A percentile compares a stretch with the other conserved stretches of the same genome.
Evolutionary conservation across 2,329 filamentous ascomycete species (phyloP).

Genomic region (Lachnellula willkommii): DNA sequence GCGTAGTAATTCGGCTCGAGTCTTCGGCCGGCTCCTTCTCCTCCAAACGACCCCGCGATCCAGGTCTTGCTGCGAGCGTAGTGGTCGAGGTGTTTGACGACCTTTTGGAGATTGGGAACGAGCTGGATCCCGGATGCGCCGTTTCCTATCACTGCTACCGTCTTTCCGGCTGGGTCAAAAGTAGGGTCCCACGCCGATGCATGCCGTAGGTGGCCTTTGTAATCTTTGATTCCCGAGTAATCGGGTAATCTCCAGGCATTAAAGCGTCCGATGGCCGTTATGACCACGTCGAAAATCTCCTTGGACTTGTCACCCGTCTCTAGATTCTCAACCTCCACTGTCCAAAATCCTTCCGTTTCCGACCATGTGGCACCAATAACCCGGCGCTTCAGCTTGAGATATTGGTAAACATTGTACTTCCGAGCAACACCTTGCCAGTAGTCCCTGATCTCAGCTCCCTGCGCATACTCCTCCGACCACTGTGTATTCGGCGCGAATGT

Average conservation of each 20-base stretch:
- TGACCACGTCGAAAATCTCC: constrained; percentile 52
- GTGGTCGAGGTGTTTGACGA: constrained; percentile 9
- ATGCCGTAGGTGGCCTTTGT: constrained; percentile 49
- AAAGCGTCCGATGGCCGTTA: constrained; percentile 61
- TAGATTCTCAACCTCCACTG: constrained; percentile 33
- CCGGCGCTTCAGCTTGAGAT: constrained; percentile 48
- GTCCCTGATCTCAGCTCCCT: constrained; percentile 58
- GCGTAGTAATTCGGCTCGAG: constrained; percentile 49
- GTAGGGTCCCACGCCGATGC: constrained; percentile 55
- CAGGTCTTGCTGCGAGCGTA: constrained; percentile 52
- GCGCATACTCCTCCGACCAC: constrained; percentile 63
- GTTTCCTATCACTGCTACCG: constrained; percentile 45
- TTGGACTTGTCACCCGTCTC: constrained; percentile 33
- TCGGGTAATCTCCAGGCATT: constrained; percentile 60
- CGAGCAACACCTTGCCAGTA: constrained; percentile 59
- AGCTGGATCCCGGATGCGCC: constrained; percentile 49
- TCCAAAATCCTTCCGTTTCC: constrained; percentile 47
- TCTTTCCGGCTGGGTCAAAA: constrained; percentile 43
- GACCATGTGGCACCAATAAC: constrained; percentile 52
- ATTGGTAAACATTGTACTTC: constrained; percentile 59
- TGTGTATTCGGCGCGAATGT: constrained; percentile 61
- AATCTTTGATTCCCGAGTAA: constrained; percentile 49
- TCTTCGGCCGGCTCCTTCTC: constrained; percentile 30
- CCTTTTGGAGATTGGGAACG: constrained; percentile 38
- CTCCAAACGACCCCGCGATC: constrained; percentile 44